phyloP scores from a whole-genome alignment of 2,329 filamentous ascomycete species.

The Xenoacremonium recifei region DNA sequence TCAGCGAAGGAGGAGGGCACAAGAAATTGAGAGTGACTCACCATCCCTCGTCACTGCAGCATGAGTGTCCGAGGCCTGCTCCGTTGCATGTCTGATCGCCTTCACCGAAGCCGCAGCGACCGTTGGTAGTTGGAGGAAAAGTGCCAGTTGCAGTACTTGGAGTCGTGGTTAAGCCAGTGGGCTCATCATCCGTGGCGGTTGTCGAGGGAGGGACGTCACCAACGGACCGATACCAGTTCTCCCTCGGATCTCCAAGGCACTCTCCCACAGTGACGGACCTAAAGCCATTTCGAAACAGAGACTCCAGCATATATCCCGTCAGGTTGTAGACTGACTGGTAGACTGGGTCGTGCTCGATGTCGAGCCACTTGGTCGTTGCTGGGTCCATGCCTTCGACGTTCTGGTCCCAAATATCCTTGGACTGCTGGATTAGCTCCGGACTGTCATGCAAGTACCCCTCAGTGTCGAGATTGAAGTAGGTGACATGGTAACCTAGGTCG shows the following conservation, averaged over 20 bases:
- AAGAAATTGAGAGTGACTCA: no score
- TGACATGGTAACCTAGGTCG: slow-evolving; percentile 54
- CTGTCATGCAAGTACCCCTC: slow-evolving; percentile 56
- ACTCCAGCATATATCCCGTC: slow-evolving; percentile 40
- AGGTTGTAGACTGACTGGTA: slow-evolving; percentile 44
- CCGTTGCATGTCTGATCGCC: slow-evolving; percentile 19
- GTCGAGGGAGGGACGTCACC: slow-evolving; percentile 1
- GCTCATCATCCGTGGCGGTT: slow-evolving; percentile 1
- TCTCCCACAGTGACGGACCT: slow-evolving; percentile 47
- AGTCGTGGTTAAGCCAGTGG: background rate
- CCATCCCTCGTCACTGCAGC: no score
- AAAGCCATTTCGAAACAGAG: slow-evolving; percentile 40
- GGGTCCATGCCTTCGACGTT: slow-evolving; percentile 33
- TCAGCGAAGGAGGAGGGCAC: no score
- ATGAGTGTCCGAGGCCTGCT: no score
- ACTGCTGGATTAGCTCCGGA: slow-evolving; percentile 45
- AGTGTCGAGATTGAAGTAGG: slow-evolving; percentile 61
- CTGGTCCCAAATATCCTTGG: slow-evolving; percentile 38
- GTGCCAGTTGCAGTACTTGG: slow-evolving; percentile 9
- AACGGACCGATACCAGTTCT: slow-evolving; percentile 50
- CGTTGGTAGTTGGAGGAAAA: slow-evolving; percentile 20
- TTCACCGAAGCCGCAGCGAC: slow-evolving; percentile 22
- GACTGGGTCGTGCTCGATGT: slow-evolving; percentile 53
- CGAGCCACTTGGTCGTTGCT: slow-evolving; percentile 39
- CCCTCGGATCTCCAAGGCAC: slow-evolving; percentile 51